Evolutionary conservation across 495 filamentous ascomycete genomes (phyloP), one percentile per base, ranked within the genome.

Genomic region (Aspergillus steynii): DNA sequence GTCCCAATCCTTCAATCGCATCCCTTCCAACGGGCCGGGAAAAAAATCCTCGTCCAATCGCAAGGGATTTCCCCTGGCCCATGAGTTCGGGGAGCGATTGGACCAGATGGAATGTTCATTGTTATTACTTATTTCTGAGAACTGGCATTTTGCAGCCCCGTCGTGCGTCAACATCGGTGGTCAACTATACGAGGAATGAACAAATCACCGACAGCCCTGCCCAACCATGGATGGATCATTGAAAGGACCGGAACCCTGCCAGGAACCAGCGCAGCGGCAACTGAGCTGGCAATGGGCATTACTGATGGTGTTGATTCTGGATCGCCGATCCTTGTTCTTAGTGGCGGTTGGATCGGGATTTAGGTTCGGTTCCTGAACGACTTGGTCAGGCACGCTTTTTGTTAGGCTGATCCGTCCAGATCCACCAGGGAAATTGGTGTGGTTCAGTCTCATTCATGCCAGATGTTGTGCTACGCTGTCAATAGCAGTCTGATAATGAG

Each of bases 21-120:
- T 27, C 53, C 42, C 50, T 49, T 29, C 51, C 47, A 48, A 14
- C 47, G 50, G 28, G 34, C 20, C 25, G 45, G 46, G 55, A 47
- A 56, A 59, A 59, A 57, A 59, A 50, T 60, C 29, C 50, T 60
- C 47, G 45, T 32, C 58, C 55, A 67, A 63, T 64, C 59, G 60
- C 56, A 65, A 65, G 65, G 61, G 60, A 56, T 50, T 42, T 42
- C 37, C 37, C 37, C 37, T 42, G 37, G 37, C 37, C 37, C 37
- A 42, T 42, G 9, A 42, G 37, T 42, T 42, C 37, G 12, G 12
- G 37, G 37, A 42, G 37, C 37, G 37, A 42, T 42, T 42, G 37
- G 37, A 12, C 37, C 37, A 42, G 37, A 42, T 42, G 37, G 37
- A 42, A 42, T 42, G 37, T 42, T 12, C 37, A 20, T 20, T 20